These are phyloP conservation scores for Bruguiera parviflora DNA, from an alignment of 345 rosid species.

Conservation along the genomic window DNA sequence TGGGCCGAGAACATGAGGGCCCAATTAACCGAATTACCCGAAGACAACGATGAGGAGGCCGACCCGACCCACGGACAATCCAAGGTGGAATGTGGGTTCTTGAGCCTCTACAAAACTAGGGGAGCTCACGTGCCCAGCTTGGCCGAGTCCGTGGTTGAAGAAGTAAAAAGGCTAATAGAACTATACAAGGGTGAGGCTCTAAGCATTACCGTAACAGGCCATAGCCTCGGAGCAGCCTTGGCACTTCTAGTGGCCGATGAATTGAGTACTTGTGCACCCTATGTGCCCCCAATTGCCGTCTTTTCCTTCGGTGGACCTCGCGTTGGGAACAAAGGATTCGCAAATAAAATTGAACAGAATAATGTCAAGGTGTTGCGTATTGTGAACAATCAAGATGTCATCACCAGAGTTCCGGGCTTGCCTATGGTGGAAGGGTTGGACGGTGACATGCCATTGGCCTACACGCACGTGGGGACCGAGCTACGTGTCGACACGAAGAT, in stretches of 20 bases:
- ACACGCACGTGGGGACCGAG: slow-evolving; percentile 30
- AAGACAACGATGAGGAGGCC: background rate
- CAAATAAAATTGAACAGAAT: slow-evolving; percentile 11
- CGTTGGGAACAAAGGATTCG: slow-evolving; percentile 27
- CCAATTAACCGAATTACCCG: slow-evolving; percentile 23
- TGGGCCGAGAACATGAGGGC: slow-evolving; percentile 92
- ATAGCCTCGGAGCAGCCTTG: slow-evolving; percentile 33
- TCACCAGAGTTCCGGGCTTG: slow-evolving; percentile 25
- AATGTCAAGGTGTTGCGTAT: slow-evolving; percentile 27
- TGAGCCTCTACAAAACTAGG: slow-evolving; percentile 25
- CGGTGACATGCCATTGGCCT: slow-evolving; percentile 21
- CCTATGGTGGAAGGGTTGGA: slow-evolving; percentile 19
- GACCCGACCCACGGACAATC: slow-evolving; percentile 11
- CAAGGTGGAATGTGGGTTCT: slow-evolving; percentile 28
- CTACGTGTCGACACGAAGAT: slow-evolving; percentile 21
- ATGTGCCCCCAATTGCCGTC: slow-evolving; percentile 29
- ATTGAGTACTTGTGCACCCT: slow-evolving; percentile 9
- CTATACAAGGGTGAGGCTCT: slow-evolving; percentile 23
- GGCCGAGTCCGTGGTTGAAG: slow-evolving; percentile 18
- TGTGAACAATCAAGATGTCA: slow-evolving; percentile 29
- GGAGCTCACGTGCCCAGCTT: slow-evolving; percentile 29
- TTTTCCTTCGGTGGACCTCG: slow-evolving; percentile 31
- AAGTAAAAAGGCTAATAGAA: slow-evolving; percentile 24
- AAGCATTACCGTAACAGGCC: slow-evolving; percentile 35
- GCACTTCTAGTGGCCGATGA: slow-evolving; percentile 23